Evolutionary conservation across 2,329 filamentous ascomycete genomes (phyloP).

Genomic region (Colletotrichum tofieldiae): DNA sequence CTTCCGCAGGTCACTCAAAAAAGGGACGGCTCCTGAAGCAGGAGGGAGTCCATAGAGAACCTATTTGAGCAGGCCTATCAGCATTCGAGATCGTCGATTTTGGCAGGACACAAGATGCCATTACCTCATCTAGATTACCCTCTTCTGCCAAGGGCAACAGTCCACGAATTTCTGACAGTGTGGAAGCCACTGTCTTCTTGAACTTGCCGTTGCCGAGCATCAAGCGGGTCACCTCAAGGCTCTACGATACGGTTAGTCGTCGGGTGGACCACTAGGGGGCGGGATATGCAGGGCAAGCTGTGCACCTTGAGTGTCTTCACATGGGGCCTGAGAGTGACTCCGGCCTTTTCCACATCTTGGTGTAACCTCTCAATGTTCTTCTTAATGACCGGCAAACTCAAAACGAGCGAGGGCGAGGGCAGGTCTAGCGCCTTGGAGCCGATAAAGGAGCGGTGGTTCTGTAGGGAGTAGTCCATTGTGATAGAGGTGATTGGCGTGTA

Average conservation of each 20-base stretch:
- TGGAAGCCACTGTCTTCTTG: slow-evolving; percentile 58
- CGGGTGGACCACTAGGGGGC: fast-evolving
- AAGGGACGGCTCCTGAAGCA: slow-evolving; percentile 52
- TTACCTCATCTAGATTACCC: slow-evolving; percentile 56
- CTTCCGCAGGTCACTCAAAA: slow-evolving; percentile 49
- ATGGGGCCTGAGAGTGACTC: slow-evolving; percentile 58
- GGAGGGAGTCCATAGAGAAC: slow-evolving; percentile 59
- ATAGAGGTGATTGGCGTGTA: neutral
- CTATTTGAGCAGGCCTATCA: slow-evolving; percentile 35
- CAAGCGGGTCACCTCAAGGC: slow-evolving; percentile 55
- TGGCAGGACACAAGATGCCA: neutral
- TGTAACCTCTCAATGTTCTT: slow-evolving; percentile 55
- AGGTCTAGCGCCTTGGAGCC: slow-evolving; percentile 53
- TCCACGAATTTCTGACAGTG: slow-evolving; percentile 58
- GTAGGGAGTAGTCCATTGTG: slow-evolving; percentile 51
- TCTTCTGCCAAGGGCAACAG: slow-evolving; percentile 56
- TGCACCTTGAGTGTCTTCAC: slow-evolving; percentile 62
- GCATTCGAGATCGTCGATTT: neutral
- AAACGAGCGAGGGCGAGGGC: slow-evolving; percentile 57
- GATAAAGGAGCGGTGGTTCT: slow-evolving; percentile 54
- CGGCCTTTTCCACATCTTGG: slow-evolving; percentile 56
- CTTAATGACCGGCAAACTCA: slow-evolving; percentile 56
- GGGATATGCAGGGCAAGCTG: neutral
- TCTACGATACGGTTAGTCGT: slow-evolving; percentile 46
- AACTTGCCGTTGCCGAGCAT: slow-evolving; percentile 58